Percentiles rank a stretch among this genome's conserved stretches.
Evolutionary conservation across 495 filamentous ascomycete genomes (phyloP).

Genomic region (Talaromyces proteolyticus): DNA sequence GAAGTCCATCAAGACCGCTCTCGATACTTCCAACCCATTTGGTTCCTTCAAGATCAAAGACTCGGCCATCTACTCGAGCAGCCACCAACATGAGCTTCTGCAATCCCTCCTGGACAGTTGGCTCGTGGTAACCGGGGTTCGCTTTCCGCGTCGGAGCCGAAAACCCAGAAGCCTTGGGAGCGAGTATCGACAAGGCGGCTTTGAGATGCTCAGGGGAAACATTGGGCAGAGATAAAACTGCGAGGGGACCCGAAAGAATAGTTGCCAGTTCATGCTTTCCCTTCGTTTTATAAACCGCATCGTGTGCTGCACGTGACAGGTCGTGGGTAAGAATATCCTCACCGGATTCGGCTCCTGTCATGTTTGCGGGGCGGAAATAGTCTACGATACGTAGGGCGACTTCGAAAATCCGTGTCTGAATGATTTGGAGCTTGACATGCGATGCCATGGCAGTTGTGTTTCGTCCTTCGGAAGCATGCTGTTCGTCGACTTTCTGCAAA

Average conservation of each 20-base stretch:
- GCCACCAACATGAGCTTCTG: conserved; percentile 83
- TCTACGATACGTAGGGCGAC: conserved; percentile 79
- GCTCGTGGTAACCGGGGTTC: conserved; percentile 76
- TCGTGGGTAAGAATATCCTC: conserved; percentile 61
- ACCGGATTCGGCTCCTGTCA: conserved; percentile 34
- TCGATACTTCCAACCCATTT: conserved; percentile 83
- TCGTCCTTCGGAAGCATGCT: conserved; percentile 40
- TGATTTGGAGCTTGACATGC: conserved; percentile 66
- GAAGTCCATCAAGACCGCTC: conserved; percentile 73
- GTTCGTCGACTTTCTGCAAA: conserved; percentile 59
- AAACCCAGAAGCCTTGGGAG: conserved; percentile 64
- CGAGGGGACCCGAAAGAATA: conserved; percentile 74
- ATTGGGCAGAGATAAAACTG: conserved; percentile 70
- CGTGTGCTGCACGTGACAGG: conserved; percentile 65
- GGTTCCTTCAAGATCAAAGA: conserved; percentile 74
- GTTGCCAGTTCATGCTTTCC: conserved; percentile 63
- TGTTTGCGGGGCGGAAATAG: conserved; percentile 64
- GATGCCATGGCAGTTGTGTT: conserved; percentile 39
- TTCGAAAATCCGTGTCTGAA: conserved; percentile 85
- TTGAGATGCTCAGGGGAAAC: conserved; percentile 80
- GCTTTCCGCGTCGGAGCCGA: conserved; percentile 67
- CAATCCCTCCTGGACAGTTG: conserved; percentile 67
- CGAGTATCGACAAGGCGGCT: conserved; percentile 66
- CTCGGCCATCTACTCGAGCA: conserved; percentile 72
- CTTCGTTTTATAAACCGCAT: conserved; percentile 46